Percentiles rank a stretch among this genome's conserved stretches.
phyloP scores from a whole-genome alignment of 148 eudicot genomes.

The Amaranthus hypochondriacus region DNA sequence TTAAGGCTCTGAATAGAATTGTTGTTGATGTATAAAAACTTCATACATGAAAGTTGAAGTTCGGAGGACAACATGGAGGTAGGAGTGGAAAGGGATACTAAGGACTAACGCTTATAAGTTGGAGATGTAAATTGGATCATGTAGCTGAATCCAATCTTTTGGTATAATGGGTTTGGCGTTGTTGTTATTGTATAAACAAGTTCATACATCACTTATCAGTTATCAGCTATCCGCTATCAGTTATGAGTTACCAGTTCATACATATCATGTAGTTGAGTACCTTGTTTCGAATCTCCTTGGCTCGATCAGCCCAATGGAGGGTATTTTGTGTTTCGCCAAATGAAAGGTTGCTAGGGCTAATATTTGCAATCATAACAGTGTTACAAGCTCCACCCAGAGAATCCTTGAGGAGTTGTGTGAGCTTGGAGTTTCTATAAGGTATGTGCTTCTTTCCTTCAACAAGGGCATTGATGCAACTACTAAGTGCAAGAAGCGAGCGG shows the following conservation, averaged over 20 bases:
- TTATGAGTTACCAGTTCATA: too few species aligned
- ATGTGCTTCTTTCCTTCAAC: slow-evolving; percentile 93
- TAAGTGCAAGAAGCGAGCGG: slow-evolving; percentile 75
- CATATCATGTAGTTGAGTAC: slow-evolving; percentile 18
- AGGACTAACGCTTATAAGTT: too few species aligned
- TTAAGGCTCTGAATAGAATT: too few species aligned
- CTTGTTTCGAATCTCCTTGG: slow-evolving; percentile 85
- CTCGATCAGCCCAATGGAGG: slow-evolving; percentile 95
- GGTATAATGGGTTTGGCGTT: too few species aligned
- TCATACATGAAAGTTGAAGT: background rate
- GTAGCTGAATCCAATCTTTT: too few species aligned
- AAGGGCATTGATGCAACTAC: slow-evolving; percentile 91
- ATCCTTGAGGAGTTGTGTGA: slow-evolving; percentile 90
- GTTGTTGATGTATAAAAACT: background rate
- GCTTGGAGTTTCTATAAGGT: slow-evolving; percentile 86
- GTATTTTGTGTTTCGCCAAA: slow-evolving; percentile 92
- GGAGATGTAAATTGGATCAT: too few species aligned
- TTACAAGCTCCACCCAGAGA: slow-evolving; percentile 87
- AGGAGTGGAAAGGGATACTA: too few species aligned
- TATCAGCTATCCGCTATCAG: too few species aligned
- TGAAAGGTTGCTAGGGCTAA: slow-evolving; percentile 70
- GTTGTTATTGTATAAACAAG: too few species aligned
- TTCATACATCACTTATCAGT: too few species aligned
- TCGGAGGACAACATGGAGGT: background rate
- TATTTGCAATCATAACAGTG: slow-evolving; percentile 86